These are phyloP conservation scores for Dipteronia dyeriana DNA, from an alignment of 345 rosid genomes.

Conservation along the genomic window DNA sequence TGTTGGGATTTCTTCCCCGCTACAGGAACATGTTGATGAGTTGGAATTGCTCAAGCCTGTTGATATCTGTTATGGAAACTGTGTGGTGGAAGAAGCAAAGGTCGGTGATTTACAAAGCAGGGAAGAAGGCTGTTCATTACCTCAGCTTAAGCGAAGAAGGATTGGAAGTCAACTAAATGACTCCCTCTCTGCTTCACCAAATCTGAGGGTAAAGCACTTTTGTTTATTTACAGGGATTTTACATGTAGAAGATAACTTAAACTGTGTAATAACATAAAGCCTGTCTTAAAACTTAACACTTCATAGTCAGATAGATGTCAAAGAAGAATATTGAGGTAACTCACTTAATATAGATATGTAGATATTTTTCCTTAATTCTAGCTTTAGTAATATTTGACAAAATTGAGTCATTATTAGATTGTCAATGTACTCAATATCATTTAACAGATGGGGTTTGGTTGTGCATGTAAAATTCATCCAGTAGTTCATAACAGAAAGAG, in stretches of 20 bases:
- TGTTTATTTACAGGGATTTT: constrained; percentile 21
- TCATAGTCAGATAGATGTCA: neutral
- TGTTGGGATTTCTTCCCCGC: neutral
- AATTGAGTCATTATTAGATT: neutral
- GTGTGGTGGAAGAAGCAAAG: too few relatives aligned
- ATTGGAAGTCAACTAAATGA: constrained; percentile 28
- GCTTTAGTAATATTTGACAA: neutral
- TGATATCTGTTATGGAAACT: neutral
- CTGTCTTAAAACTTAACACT: constrained; percentile 24
- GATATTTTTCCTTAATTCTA: neutral
- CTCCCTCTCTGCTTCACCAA: constrained; percentile 37
- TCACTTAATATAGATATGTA: too few relatives aligned
- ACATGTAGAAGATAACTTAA: constrained; percentile 20
- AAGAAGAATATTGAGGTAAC: too few relatives aligned
- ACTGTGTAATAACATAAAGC: constrained; percentile 10
- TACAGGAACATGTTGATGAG: constrained; percentile 8
- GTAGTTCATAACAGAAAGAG: neutral
- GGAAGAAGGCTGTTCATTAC: constrained; percentile 26
- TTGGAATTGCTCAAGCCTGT: constrained; percentile 25
- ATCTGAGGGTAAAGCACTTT: constrained; percentile 37
- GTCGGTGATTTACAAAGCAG: too few relatives aligned
- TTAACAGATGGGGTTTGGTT: neutral
- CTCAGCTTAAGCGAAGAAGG: constrained; percentile 55
- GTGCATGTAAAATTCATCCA: neutral
- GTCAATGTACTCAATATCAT: neutral